phyloP scores from a whole-genome alignment of 2,329 filamentous ascomycete species.

The Apiospora malaysiana region DNA sequence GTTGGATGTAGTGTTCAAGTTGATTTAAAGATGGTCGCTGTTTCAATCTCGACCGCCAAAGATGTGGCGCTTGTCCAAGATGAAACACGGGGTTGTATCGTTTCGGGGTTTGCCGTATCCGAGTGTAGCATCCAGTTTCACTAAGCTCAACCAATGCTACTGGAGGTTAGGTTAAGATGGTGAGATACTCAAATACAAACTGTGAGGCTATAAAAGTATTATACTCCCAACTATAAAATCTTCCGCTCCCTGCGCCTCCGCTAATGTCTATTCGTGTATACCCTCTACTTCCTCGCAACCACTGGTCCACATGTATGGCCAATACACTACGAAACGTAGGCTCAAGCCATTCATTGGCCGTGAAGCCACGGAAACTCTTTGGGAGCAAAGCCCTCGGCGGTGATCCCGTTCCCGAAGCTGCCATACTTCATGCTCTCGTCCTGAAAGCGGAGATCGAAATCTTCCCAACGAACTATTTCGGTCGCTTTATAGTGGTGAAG shows the following conservation, averaged over 20 bases:
- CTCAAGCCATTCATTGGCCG: neutral
- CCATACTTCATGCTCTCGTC: neutral
- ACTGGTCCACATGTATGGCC: no score
- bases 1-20: neutral
- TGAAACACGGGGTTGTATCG: conserved; percentile 13
- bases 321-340: no score
- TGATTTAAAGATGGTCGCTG: neutral
- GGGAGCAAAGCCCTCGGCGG: neutral
- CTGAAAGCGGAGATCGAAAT: conserved; percentile 1
- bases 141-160: neutral
- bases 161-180: no score
- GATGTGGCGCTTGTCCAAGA: neutral
- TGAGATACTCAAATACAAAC: no score
- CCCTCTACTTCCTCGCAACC: no score
- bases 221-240: no score
- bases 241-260: no score
- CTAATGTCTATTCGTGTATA: no score
- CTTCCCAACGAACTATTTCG: conserved; percentile 19
- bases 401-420: neutral
- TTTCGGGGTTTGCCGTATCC: neutral
- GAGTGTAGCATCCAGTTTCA: neutral
- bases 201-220: no score
- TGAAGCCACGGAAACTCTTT: neutral
- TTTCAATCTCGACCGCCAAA: neutral
- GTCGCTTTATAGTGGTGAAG: conserved; percentile 18